phyloP scores from a whole-genome alignment of 495 filamentous ascomycete species.

The Penicillium psychrofluorescens region DNA sequence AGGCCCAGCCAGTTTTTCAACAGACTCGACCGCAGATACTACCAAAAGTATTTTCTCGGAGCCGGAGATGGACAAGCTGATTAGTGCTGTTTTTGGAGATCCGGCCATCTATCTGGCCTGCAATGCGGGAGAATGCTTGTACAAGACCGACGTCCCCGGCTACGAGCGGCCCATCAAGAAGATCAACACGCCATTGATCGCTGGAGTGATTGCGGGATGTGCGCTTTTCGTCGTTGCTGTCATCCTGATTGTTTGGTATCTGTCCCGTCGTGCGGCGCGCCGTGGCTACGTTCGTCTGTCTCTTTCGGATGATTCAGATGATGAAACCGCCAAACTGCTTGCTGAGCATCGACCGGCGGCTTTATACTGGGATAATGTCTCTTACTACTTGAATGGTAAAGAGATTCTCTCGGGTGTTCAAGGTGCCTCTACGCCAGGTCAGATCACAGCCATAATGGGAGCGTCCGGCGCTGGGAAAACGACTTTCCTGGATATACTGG shows the following conservation, averaged over 20 bases:
- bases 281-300: constrained; percentile 67
- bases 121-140: constrained; percentile 82
- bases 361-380: constrained; percentile 81
- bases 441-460: constrained; percentile 96
- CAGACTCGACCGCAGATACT: constrained; percentile 54
- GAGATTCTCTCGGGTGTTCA: constrained; percentile 74
- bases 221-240: constrained; percentile 81
- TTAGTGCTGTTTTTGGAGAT: constrained; percentile 83
- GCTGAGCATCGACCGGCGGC: constrained; percentile 86
- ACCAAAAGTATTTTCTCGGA: constrained; percentile 72
- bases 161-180: constrained; percentile 83
- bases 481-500: constrained; percentile 93
- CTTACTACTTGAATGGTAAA: constrained; percentile 80
- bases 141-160: constrained; percentile 85
- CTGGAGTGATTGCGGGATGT: constrained; percentile 83
- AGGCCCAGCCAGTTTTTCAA: constrained; percentile 78
- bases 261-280: constrained; percentile 60
- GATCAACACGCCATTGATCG: constrained; percentile 96
- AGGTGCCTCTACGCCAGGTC: constrained; percentile 79
- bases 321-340: constrained; percentile 78
- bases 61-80: constrained; percentile 82
- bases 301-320: constrained; percentile 80
- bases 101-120: constrained; percentile 78
- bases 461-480: constrained; percentile 97
- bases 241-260: constrained; percentile 79